These are phyloP conservation scores for Vicia sativa DNA, from an alignment of 306 rosid species.

Conservation along the genomic window DNA sequence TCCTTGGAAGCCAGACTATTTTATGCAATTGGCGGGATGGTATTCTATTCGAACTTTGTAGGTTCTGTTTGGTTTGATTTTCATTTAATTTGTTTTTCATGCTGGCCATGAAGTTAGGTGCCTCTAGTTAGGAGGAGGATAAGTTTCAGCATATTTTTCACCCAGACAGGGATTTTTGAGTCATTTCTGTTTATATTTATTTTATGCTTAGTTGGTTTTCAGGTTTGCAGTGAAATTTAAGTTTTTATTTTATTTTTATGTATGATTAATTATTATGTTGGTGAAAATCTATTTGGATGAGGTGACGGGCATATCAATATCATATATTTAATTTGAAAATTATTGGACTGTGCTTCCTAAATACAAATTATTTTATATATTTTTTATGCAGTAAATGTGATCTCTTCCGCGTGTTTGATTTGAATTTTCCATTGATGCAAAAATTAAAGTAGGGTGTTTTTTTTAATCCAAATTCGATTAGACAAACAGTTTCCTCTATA, in stretches of 20 bases:
- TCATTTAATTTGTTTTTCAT: slow-evolving; percentile 34
- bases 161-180: slow-evolving; percentile 52
- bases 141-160: slow-evolving; percentile 38
- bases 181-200: slow-evolving; percentile 52
- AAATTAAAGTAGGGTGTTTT: no score
- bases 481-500: no score
- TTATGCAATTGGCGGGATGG: slow-evolving; percentile 50
- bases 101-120: slow-evolving; percentile 53
- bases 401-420: no score
- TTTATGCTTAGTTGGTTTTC: slow-evolving; percentile 44
- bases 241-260: slow-evolving; percentile 6
- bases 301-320: neutral
- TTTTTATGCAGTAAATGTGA: no score
- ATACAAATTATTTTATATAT: no score
- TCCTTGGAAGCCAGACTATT: slow-evolving; percentile 53
- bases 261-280: slow-evolving; percentile 7
- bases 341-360: no score
- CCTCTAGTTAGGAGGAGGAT: slow-evolving; percentile 46
- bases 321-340: no score
- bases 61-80: slow-evolving; percentile 49
- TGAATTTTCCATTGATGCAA: no score
- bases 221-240: slow-evolving; percentile 37
- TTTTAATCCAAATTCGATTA: no score
- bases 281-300: neutral
- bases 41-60: slow-evolving; percentile 43